Evolutionary conservation across 1,284 basidiomycete species (phyloP).

Genomic region (Golubevia pallescens): DNA sequence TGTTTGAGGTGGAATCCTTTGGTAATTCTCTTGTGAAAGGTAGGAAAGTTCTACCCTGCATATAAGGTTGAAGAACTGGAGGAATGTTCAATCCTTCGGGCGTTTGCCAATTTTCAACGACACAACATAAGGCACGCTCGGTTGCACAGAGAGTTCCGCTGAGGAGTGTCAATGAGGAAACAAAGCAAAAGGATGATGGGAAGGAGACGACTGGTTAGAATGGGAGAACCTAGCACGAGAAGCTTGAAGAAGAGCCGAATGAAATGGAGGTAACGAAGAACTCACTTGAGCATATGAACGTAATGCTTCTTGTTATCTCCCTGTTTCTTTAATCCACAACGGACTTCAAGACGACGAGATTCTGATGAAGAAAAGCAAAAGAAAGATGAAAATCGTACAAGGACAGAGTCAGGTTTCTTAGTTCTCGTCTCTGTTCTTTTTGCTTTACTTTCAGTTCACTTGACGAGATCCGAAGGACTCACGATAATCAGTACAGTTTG

Average conservation of each 20-base stretch:
- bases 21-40: constrained; percentile 85
- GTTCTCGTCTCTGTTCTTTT: no score
- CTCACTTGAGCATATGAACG: constrained; percentile 57
- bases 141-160: constrained; percentile 92
- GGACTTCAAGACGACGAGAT: constrained; percentile 52
- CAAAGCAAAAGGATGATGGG: not conserved
- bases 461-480: constrained; percentile 1
- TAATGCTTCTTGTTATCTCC: constrained; percentile 61
- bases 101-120: constrained; percentile 99
- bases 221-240: no score
- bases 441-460: no score
- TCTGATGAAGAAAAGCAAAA: constrained; percentile 7
- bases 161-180: not conserved
- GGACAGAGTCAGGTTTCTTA: no score
- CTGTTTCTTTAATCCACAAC: constrained; percentile 61
- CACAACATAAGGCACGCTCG: constrained; percentile 90
- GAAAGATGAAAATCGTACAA: not conserved
- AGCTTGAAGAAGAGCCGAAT: not conserved
- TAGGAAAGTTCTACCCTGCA: constrained; percentile 92
- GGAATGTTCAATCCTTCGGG: constrained; percentile 90
- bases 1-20: constrained; percentile 70
- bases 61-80: constrained; percentile 86
- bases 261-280: not conserved
- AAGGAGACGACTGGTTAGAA: not conserved
- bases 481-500: constrained; percentile 68